Evolutionary conservation across 2,329 filamentous ascomycete genomes (phyloP), one percentile per base, ranked within the genome.

Genomic region (Beauveria rudraprayagi): DNA sequence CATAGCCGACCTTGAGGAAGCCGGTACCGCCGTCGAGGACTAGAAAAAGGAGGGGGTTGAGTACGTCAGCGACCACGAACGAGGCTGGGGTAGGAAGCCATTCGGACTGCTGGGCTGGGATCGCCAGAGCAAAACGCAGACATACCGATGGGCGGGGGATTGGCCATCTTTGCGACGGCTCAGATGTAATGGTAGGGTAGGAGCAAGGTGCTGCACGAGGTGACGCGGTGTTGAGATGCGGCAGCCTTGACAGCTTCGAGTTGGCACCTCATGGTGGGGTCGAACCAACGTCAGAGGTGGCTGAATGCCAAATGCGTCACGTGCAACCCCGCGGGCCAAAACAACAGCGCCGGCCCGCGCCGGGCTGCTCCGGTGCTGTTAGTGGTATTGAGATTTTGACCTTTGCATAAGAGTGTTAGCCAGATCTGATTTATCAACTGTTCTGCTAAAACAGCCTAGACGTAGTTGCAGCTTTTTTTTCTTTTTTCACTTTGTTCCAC

Each of bases 21-120:
- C 94, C 94, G 74, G 94, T 99, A 78, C 94, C 94, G 84, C 94
- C 94, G 83, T 99, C 94, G 84, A 99, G 93, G 75, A 99, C 94
- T 60, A 37, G 11, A 46, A 97, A 67, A 67, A 30, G 40, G 51
- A 50, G 58, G 57, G 47, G 41, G 47, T 54, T 50, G 56, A 54
- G 56, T 48, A 63, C 53, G 67, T 71, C 65, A 71, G 67, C 61
- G 54, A 46, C 58, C 37, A 56, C 30, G 56, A 60, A 56, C 37
- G 56, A 60, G 57, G 61, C 61, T 53, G 40, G 56, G 51, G 40
- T 54, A 63, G 66, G 64, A 63, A 60, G 65, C 60, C 47, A 26
- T 55, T 40, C 24, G 56, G 58, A 52, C 47, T 48, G 46, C 28
- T 48, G 57, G 40, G 37, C 37, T 28, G 47, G 59, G n/a, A 56